Base-by-base conservation (phyloP, 202 grass and related monocot genomes). In the Musa balbisiana region DNA sequence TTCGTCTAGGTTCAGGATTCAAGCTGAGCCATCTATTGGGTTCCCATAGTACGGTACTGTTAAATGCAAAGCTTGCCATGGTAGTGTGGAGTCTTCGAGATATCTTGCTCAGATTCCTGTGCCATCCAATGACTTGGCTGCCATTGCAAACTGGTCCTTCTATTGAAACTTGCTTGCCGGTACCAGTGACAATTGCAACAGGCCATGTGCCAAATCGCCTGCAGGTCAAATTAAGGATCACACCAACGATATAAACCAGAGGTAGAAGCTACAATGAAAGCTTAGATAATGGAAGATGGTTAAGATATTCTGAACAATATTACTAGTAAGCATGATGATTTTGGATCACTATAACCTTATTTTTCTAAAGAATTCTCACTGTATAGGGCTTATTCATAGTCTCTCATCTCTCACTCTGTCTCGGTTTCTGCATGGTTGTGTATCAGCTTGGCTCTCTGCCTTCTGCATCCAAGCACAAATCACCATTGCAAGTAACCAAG, bases 71-170 rank as follows among this genome's bases (percentile, higher is more conserved):
- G 12, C 85, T 89, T 79, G 92, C 76, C 62, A 92, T 87, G 67
- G 83, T 83, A 64, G 85, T 75, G 58, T 85, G 92, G 56, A 92
- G 92, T 76, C 89, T 88, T 69, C 85, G 83, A 75, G 67, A 65
- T 55, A 25, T 73, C 62, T 84, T 92, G 78, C 77, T 86, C 67
- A 76, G 85, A 77, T 77, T 74, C 63, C 79, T 81, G 73, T 88
- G 88, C 92, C 92, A 96, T 74, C 92, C 87, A 74, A 85, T 87
- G n/a, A 96, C 86, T 79, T 75, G 79, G 69, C 82, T 92, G 67
- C 89, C 87, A 81, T 96, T 92, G 87, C 92, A 96, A 64, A 88
- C 80, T 49, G 92, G 92, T 17, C 92, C 92, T 92, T 96, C 89
- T 83, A 92, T 62, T 74, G 83, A 73, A 27, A 87, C 68, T 58